Conservation (phyloP, 352 stramenopile genomes). For the Pythium inflatum region DNA sequence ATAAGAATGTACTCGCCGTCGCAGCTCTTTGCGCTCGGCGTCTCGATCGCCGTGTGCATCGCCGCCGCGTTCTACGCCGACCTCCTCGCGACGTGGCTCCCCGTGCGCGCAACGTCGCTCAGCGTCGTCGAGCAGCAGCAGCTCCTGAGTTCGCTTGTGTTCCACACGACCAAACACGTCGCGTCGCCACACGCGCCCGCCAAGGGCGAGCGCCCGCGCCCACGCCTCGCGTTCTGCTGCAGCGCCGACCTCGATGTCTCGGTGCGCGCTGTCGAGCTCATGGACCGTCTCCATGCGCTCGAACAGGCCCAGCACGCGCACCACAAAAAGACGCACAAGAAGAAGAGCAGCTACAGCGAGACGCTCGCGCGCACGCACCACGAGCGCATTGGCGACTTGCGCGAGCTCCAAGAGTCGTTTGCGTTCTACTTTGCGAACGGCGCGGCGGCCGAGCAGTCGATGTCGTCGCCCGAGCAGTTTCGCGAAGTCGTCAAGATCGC, state of each 20-base stretch:
- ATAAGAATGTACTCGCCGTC: constrained; percentile 76
- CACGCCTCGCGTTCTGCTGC: constrained; percentile 80
- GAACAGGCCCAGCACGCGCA: constrained; percentile 44
- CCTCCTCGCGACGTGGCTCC: constrained; percentile 53
- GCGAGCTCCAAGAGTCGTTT: constrained; percentile 78
- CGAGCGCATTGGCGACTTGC: constrained; percentile 69
- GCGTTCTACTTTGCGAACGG: constrained; percentile 83
- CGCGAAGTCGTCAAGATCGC: constrained; percentile 70
- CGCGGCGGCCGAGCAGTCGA: constrained; percentile 82
- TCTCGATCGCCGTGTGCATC: constrained; percentile 55
- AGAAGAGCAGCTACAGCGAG: constrained; percentile 25
- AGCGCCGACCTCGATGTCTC: constrained; percentile 82
- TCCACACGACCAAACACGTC: constrained; percentile 48
- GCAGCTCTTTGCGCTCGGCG: constrained; percentile 59
- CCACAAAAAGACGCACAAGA: constrained; percentile 43
- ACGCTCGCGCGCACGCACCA: constrained; percentile 58
- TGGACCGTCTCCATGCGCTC: constrained; percentile 56
- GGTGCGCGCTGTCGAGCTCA: constrained; percentile 75
- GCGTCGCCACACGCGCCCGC: neutral
- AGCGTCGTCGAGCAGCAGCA: constrained; percentile 61
- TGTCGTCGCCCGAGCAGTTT: constrained; percentile 78
- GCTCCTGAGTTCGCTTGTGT: constrained; percentile 67
- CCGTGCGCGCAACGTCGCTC: constrained; percentile 39
- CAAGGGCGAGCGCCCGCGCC: too few relatives aligned
- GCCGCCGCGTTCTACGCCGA: constrained; percentile 68